Conservation (phyloP, 2,329 filamentous ascomycete species). For the Aureobasidium lini region DNA sequence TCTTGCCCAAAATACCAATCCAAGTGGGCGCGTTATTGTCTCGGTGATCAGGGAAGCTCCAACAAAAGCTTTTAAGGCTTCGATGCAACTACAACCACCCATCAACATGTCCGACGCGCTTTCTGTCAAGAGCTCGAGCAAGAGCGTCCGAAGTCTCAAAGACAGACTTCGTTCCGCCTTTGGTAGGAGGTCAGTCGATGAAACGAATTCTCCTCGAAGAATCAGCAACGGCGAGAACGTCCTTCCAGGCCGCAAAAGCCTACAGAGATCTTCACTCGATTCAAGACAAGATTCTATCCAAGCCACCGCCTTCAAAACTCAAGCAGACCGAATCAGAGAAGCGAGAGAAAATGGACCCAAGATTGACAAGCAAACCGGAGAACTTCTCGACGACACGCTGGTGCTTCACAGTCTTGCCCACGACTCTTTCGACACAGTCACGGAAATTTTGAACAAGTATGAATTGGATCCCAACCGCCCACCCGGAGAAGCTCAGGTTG, state of each 20-base stretch:
- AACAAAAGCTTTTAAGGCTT: not conserved
- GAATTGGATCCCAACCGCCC: slow-evolving; percentile 11
- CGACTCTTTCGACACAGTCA: slow-evolving; percentile 29
- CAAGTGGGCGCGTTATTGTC: not conserved
- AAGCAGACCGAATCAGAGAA: slow-evolving; percentile 1
- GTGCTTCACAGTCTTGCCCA: slow-evolving; percentile 32
- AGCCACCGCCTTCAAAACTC: slow-evolving; percentile 1
- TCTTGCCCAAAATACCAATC: not conserved
- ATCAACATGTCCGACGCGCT: slow-evolving; percentile 9
- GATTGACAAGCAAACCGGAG: slow-evolving; percentile 17
- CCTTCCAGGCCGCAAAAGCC: not conserved
- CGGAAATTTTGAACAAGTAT: slow-evolving; percentile 20
- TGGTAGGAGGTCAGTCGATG: slow-evolving; percentile 4
- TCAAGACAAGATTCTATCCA: slow-evolving; percentile 1
- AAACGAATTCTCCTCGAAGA: not conserved
- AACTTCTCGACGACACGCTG: slow-evolving; percentile 27
- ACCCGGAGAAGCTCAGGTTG: slow-evolving; percentile 34
- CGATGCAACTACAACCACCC: not conserved
- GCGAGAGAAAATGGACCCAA: not conserved
- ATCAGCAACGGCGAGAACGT: not conserved
- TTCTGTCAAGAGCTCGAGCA: not conserved
- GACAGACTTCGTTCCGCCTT: not conserved
- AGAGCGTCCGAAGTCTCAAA: not conserved
- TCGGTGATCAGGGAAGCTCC: not conserved
- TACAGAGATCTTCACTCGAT: not conserved